phyloP scores from a whole-genome alignment of 352 stramenopile genomes.

The Pythium grandisporangium region DNA sequence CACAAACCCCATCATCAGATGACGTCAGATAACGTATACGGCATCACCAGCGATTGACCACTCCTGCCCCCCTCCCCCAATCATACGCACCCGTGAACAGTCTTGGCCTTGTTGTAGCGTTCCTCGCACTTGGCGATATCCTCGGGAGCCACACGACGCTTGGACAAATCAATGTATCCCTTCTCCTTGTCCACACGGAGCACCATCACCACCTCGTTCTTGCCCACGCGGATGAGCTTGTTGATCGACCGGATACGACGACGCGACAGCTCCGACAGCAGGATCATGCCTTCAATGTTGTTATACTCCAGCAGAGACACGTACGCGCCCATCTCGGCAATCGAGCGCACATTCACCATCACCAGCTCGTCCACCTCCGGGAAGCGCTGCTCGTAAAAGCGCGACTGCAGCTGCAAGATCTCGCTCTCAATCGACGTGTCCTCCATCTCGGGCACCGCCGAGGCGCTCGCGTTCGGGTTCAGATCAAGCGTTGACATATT shows the following conservation, averaged over 20 bases:
- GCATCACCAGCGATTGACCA: too few species aligned
- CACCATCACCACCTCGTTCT: slow-evolving; percentile 99
- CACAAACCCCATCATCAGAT: too few species aligned
- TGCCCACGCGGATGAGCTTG: slow-evolving; percentile 99
- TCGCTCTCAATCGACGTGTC: slow-evolving; percentile 43
- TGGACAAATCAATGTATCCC: slow-evolving; percentile 99
- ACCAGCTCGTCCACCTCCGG: slow-evolving; percentile 98
- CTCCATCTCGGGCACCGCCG: slow-evolving; percentile 18
- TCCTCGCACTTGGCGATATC: slow-evolving; percentile 99
- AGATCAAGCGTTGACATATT: slow-evolving; percentile 10
- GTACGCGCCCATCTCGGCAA: slow-evolving; percentile 99
- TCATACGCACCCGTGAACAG: slow-evolving; percentile 96
- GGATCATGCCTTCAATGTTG: slow-evolving; percentile 99
- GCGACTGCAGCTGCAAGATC: slow-evolving; percentile 76
- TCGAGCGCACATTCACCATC: slow-evolving; percentile 93
- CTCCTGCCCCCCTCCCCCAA: too few species aligned
- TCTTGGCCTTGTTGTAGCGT: slow-evolving; percentile 99
- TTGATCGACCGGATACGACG: slow-evolving; percentile 99
- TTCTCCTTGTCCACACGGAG: slow-evolving; percentile 99
- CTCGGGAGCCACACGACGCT: slow-evolving; percentile 98
- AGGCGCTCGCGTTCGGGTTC: slow-evolving; percentile 5
- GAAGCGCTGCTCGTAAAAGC: slow-evolving; percentile 91
- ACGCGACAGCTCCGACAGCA: slow-evolving; percentile 97
- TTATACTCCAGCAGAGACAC: slow-evolving; percentile 99
- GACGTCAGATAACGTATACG: too few species aligned